Evolutionary conservation across 2,329 filamentous ascomycete genomes (phyloP).

Genomic region (Colletotrichum eremochloae): DNA sequence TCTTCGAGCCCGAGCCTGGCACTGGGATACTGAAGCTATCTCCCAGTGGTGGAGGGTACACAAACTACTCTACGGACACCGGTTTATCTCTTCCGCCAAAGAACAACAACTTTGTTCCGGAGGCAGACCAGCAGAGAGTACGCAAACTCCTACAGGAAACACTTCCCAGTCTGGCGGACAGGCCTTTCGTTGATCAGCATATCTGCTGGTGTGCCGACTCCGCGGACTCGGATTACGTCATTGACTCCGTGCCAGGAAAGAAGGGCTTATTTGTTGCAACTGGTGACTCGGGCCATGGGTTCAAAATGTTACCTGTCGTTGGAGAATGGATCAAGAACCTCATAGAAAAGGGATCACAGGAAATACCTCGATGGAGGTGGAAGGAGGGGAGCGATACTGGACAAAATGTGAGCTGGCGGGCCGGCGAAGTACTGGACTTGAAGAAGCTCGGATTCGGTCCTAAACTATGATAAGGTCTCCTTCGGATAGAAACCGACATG

Average conservation of each 20-base stretch:
- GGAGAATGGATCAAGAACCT: conserved; percentile 65
- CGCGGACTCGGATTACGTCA: conserved; percentile 69
- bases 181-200: conserved; percentile 66
- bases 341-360: conserved; percentile 59
- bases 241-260: conserved; percentile 69
- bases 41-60: conserved; percentile 69
- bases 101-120: conserved; percentile 63
- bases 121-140: conserved; percentile 64
- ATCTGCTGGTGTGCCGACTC: conserved; percentile 76
- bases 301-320: conserved; percentile 72
- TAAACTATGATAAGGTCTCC: not conserved
- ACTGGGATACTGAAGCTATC: conserved; percentile 72
- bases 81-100: conserved; percentile 57
- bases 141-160: conserved; percentile 64
- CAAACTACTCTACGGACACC: conserved; percentile 52
- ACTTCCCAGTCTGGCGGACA: conserved; percentile 64
- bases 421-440: conserved; percentile 48
- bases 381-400: conserved; percentile 52
- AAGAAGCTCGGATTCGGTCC: conserved; percentile 28
- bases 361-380: conserved; percentile 64
- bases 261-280: conserved; percentile 63
- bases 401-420: conserved; percentile 52
- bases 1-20: conserved; percentile 73
- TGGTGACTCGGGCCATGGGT: conserved; percentile 73
- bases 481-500: not conserved